These are phyloP conservation scores for Sporopachydermia lactativora DNA, from an alignment of 805 yeast species.

Conservation along the genomic window DNA sequence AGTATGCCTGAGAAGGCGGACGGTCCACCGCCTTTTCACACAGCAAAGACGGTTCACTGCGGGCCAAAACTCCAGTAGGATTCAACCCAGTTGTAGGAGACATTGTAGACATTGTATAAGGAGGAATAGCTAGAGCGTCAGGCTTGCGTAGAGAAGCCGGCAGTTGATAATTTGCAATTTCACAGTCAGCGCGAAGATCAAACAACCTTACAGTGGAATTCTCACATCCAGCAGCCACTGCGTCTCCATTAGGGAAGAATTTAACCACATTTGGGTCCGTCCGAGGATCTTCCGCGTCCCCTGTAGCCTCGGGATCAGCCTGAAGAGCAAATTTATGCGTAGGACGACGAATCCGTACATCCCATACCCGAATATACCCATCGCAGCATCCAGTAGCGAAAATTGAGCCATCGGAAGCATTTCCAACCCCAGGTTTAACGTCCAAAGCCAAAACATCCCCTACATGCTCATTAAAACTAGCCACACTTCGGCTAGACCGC, in stretches of 20 bases:
- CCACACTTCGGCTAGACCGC: conserved; percentile 16
- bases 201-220: conserved; percentile 58
- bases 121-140: not conserved
- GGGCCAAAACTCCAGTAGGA: too few relatives aligned
- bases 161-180: conserved; percentile 34
- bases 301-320: conserved; percentile 15
- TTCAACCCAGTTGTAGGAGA: too few relatives aligned
- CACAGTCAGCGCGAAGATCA: conserved; percentile 70
- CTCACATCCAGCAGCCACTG: conserved; percentile 66
- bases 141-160: too few relatives aligned
- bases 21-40: too few relatives aligned
- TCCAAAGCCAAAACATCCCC: conserved; percentile 53
- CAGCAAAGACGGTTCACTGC: too few relatives aligned
- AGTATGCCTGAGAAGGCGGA: not conserved
- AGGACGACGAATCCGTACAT: conserved; percentile 25
- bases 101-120: conserved; percentile 4
- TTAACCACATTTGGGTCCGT: conserved; percentile 17
- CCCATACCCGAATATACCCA: conserved; percentile 57
- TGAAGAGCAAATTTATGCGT: conserved; percentile 29
- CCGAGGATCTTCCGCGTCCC: conserved; percentile 8
- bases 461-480: conserved; percentile 43
- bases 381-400: conserved; percentile 60
- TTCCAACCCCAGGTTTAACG: conserved; percentile 12
- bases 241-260: conserved; percentile 56
- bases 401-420: conserved; percentile 12